Base-by-base conservation (phyloP, 805 yeast genomes). In the Debaryomyces prosopidis region DNA sequence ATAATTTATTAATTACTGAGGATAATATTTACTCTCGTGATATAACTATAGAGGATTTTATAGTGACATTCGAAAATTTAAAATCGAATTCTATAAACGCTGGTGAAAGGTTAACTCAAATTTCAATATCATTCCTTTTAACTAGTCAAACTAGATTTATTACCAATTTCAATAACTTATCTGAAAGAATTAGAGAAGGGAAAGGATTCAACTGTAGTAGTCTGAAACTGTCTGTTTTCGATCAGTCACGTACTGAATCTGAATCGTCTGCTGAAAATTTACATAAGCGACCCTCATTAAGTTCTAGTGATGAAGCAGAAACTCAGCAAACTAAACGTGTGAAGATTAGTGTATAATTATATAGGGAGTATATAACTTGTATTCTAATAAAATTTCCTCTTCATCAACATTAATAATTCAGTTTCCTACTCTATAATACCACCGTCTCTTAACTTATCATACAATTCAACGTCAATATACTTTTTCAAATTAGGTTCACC, bases 401-500 rank as follows among this genome's bases (percentile, higher is more conserved):
- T 36, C 28, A n/a, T 36, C 27, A 18, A 10, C 12, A 17, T 36
- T 36, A 17, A 36, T 30, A 9, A 30, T 3, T 30, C 5, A 30
- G 2, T 30, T 8, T 30, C 28, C 17, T 36, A 42, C 34, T 42
- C 33, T 36, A 49, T 43, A 32, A 47, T 44, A 36, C 85, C 87
- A 36, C 74, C 67, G 33, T 75, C 79, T 47, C 68, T 66, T 53
- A 89, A 63, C 50, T 79, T 77, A 6, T 70, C 69, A 51, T 75
- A 79, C 15, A 87, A 65, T 1, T 79, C 85, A 1, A 67, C 65
- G 42, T 85, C 95, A 20, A 91, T 77, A 57, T 84, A 89, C 52
- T 82, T 82, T 40, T 76, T 73, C 39, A 91, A 58, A 2, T 75
- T 73, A 16, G 89, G 88, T 48, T 85, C 95, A 11, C 84, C 88